Percentiles rank a stretch among this genome's conserved stretches.
phyloP scores from a whole-genome alignment of 2,329 filamentous ascomycete species.

The Xylariaceae sp. region DNA sequence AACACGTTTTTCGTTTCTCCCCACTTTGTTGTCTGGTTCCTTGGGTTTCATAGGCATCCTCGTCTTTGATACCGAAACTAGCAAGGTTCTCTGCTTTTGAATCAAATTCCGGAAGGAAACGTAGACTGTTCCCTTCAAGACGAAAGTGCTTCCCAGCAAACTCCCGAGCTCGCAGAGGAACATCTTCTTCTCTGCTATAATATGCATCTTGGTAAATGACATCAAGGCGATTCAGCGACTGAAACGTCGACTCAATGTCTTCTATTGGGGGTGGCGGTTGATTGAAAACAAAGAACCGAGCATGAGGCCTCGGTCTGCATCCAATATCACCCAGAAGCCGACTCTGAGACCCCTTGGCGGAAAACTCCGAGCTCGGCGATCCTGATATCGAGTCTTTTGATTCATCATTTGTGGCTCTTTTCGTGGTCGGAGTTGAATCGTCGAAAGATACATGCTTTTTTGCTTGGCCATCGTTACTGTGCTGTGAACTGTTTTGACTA shows the following conservation, averaged over 20 bases:
- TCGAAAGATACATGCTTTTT: slow-evolving; percentile 39
- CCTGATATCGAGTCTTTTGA: slow-evolving; percentile 15
- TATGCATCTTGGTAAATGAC: slow-evolving; percentile 82
- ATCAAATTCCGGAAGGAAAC: slow-evolving; percentile 79
- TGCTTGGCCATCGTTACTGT: slow-evolving; percentile 37
- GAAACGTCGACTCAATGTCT: slow-evolving; percentile 56
- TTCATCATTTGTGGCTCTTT: slow-evolving; percentile 5
- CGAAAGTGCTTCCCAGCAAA: slow-evolving; percentile 87
- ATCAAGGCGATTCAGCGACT: slow-evolving; percentile 57
- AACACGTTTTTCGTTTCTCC: slow-evolving; percentile 55
- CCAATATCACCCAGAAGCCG: slow-evolving; percentile 19
- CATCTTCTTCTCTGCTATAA: slow-evolving; percentile 80
- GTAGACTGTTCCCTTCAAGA: slow-evolving; percentile 70
- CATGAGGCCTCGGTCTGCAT: slow-evolving; percentile 22
- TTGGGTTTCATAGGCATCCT: slow-evolving; percentile 46
- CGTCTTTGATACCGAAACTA: slow-evolving; percentile 51
- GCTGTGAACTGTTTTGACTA: slow-evolving; percentile 59
- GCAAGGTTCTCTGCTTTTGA: slow-evolving; percentile 55
- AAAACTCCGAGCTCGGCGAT: slow-evolving; percentile 14
- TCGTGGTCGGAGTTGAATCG: slow-evolving; percentile 10
- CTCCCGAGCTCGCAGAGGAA: slow-evolving; percentile 72
- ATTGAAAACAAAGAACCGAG: slow-evolving; percentile 32
- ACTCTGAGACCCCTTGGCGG: too few relatives aligned
- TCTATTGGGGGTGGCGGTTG: slow-evolving; percentile 32
- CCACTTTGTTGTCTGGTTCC: slow-evolving; percentile 51